These are phyloP conservation scores for Tylopilus sp. DNA, from an alignment of 1,284 basidiomycete genomes.

Conservation along the genomic window DNA sequence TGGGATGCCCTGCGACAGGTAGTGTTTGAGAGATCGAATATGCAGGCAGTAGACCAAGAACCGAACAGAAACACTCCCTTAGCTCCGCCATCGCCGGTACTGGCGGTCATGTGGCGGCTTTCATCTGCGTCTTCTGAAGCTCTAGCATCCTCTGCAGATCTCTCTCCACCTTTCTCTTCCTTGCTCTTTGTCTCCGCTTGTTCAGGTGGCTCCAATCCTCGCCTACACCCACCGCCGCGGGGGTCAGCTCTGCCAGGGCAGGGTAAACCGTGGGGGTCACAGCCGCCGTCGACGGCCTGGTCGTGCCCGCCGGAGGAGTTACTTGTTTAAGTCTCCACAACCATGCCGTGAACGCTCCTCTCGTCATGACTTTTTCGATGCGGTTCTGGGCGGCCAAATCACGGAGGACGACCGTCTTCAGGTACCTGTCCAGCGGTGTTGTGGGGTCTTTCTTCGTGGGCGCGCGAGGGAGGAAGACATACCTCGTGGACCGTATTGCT, in stretches of 20 bases:
- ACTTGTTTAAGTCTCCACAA: slow-evolving; percentile 36
- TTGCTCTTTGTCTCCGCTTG: slow-evolving; percentile 44
- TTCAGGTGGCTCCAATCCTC: slow-evolving; percentile 57
- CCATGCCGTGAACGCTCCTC: slow-evolving; percentile 35
- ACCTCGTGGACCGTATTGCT: slow-evolving; percentile 52
- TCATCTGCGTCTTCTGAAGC: slow-evolving; percentile 22
- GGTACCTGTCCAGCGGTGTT: slow-evolving; percentile 41
- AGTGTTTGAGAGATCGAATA: too few species aligned
- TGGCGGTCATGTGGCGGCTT: not conserved
- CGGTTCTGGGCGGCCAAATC: slow-evolving; percentile 41
- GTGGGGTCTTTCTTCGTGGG: not conserved
- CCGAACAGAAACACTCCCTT: too few species aligned
- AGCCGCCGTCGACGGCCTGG: not conserved
- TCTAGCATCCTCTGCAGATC: slow-evolving; percentile 32
- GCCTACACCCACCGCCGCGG: slow-evolving; percentile 46
- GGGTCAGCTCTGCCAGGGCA: slow-evolving; percentile 19
- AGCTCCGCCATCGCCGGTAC: too few species aligned
- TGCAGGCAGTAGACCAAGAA: too few species aligned
- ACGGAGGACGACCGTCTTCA: slow-evolving; percentile 53
- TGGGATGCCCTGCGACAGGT: too few species aligned
- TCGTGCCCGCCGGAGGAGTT: not conserved
- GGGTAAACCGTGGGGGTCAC: not conserved
- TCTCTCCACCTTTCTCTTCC: slow-evolving; percentile 37
- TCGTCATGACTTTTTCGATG: slow-evolving; percentile 43
- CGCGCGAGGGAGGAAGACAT: slow-evolving; percentile 14